Conservation (phyloP, 345 rosid genomes). For the Eucalyptus regnans region DNA sequence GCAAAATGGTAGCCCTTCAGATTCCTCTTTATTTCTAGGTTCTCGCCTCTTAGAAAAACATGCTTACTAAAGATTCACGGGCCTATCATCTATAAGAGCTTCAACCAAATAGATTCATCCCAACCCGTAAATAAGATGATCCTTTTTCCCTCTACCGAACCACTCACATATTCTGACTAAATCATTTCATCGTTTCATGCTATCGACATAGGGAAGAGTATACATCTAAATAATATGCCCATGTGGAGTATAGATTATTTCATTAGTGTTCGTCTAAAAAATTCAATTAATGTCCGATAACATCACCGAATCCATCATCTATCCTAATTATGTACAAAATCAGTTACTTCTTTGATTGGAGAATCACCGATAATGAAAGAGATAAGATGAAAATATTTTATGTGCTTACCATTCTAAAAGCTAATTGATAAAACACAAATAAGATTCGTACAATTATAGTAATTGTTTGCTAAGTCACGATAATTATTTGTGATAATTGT, state of each 20-base stretch:
- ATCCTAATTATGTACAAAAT: not conserved
- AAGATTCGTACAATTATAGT: not conserved
- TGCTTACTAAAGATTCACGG: no score
- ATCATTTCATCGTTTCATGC: not conserved
- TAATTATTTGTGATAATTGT: not conserved
- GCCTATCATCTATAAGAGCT: no score
- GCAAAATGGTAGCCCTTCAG: not conserved
- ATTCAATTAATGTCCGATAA: not conserved
- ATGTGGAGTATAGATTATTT: not conserved
- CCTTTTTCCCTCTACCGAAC: not conserved
- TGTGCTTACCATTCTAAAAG: not conserved
- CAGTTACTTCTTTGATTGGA: not conserved
- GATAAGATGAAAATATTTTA: not conserved
- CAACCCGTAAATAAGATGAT: no score
- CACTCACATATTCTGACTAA: not conserved
- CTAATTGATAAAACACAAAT: not conserved
- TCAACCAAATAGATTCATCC: no score
- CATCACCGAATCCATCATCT: not conserved
- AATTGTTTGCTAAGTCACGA: rapidly evolving
- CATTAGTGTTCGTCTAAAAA: not conserved
- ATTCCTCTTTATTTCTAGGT: not conserved
- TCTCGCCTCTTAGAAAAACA: not conserved
- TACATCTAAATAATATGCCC: not conserved
- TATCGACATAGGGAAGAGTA: not conserved
- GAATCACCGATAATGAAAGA: not conserved